These are phyloP conservation scores for Geosmithia flava DNA, from an alignment of 2,329 filamentous ascomycete genomes.

Conservation along the genomic window DNA sequence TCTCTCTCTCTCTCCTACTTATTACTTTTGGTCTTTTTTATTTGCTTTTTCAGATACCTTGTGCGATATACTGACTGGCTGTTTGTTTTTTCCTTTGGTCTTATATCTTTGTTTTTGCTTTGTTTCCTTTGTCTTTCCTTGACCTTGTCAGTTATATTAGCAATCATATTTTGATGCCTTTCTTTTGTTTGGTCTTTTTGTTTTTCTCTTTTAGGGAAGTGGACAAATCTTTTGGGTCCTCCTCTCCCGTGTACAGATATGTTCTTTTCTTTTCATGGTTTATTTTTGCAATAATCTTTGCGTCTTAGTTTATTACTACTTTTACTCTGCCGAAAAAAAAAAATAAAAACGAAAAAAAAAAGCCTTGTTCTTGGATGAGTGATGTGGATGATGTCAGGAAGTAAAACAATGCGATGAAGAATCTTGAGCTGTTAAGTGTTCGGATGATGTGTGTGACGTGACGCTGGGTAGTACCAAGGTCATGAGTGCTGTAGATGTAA, in stretches of 20 bases:
- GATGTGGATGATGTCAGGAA: not conserved
- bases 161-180: not conserved
- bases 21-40: not conserved
- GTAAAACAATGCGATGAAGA: not conserved
- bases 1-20: slow-evolving; percentile 11
- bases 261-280: slow-evolving; percentile 6
- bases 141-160: not conserved
- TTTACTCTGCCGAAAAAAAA: not conserved
- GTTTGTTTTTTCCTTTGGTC: slow-evolving; percentile 5
- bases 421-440: too few relatives aligned
- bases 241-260: slow-evolving; percentile 20
- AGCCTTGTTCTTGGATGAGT: not conserved
- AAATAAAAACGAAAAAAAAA: not conserved
- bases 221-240: not conserved
- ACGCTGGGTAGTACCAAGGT: not conserved
- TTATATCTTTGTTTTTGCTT: not conserved
- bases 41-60: slow-evolving; percentile 12
- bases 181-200: not conserved
- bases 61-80: slow-evolving; percentile 39
- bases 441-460: not conserved
- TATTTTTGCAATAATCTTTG: not conserved
- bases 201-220: not conserved
- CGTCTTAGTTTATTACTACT: not conserved
- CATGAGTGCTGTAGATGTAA: not conserved
- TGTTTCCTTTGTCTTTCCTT: slow-evolving; percentile 1